Evolutionary conservation across 2,329 filamentous ascomycete species (phyloP), one percentile per base, ranked within the genome.

Genomic region (Didymella arachidicola): DNA sequence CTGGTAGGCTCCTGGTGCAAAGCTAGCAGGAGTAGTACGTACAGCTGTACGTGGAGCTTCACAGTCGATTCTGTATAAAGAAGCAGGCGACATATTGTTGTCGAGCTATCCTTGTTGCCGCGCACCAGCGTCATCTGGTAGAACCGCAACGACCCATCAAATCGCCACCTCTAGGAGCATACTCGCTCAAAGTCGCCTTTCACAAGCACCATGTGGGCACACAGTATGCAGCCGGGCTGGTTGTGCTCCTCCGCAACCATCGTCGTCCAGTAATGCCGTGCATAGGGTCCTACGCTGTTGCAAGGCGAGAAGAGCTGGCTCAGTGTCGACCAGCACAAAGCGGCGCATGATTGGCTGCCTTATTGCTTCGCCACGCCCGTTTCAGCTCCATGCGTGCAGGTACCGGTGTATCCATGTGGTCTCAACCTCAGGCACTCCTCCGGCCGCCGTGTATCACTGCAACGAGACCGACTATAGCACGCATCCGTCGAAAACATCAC

Each of bases 371-470:
- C 57, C 57, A 53, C 57, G 48, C 42, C 43, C 42, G 48, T 53
- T 60, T 47, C 52, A 60, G 52, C 48, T 56, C 26, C 38, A 34
- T 42, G 36, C 27, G 44, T 42, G 34, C 43, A 47, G 34, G 43
- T 19, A 54, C 52, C 43, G 52, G 42, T 48, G 44, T 43, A 32
- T 41, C 45, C 41, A 41, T 46, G 45, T 30, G 38, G 25, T 30
- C 22, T 50, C 45, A 22, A 39, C 44, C n/a, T 38, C 45, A 41
- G 45, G 50, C 36, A 26, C 19, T 34, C 53, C 26, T 47, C 30
- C 50, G 50, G 56, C 36, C 50, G n/a, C 56, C 56, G 50, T 54
- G 56, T 54, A 26, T 41, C 18, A 60, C 57, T 42, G 29, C 55
- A 34, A 60, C 36, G 27, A 56, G 57, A 47, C 57, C 57, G 52